Evolutionary conservation across 306 rosid genomes (phyloP), one percentile per base, ranked within the genome.

Genomic region (Quercus cerris): DNA sequence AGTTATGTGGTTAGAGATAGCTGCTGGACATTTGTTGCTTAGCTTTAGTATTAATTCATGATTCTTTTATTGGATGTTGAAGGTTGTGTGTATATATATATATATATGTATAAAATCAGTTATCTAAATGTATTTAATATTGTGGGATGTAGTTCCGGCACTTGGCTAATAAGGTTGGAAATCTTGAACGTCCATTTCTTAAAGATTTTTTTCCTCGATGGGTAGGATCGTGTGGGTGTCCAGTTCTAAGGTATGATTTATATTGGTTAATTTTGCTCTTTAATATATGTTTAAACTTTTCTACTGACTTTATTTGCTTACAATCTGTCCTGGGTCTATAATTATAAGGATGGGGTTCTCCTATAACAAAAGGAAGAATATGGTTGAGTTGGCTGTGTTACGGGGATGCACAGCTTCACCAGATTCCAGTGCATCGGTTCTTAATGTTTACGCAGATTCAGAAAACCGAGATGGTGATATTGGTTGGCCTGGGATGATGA

Each of bases 401-500:
- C 95, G 99, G 61, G 97, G 89, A 68, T 95, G 97, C 87, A 95
- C 99, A 31, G 89, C 86, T 56, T 51, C 81, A 31, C 85, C 89
- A 64, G 86, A 83, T 80, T 82, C 97, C 76, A 83, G 81, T 87
- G 83, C 87, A 79, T 80, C 94, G 2, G 69, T 68, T 83, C 85
- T 87, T 75, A 87, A 90, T 73, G 61, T 85, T 56, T 88, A 85
- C 70, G 81, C 91, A 35, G 97, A 91, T 63, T 75, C 89, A 67
- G 98, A 95, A 80, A 93, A 84, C 85, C 89, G 90, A 81, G 97
- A 94, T 28, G 83, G 87, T 78, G 98, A 95, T 71, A 72, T 81
- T 87, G 99, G 98, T 71, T 93, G 97, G 96, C 99, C 99, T 77
- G 98, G 99, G 82, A 93, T 95, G 94, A 95, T 95, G 99, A 95